Evolutionary conservation across 495 filamentous ascomycete species (phyloP).

Genomic region (Pseudotulostoma volvatum): DNA sequence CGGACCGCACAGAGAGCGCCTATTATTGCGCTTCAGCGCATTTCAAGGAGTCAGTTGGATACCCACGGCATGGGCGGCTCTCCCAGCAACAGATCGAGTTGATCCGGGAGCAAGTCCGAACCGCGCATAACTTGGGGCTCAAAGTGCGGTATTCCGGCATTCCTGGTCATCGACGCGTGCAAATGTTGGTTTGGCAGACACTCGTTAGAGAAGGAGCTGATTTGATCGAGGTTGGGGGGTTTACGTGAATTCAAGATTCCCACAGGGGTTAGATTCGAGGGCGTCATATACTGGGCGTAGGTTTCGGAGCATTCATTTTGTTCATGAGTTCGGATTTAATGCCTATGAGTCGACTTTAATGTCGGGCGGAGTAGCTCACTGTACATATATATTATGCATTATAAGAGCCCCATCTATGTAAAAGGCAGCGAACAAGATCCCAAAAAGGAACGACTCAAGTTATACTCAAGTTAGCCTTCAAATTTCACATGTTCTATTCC

Average conservation of each 20-base stretch:
- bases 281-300: too few species aligned
- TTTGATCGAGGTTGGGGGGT: conserved; percentile 11
- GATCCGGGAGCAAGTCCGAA: conserved; percentile 42
- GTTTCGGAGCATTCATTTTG: too few species aligned
- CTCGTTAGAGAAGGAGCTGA: conserved; percentile 51
- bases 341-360: too few species aligned
- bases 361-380: too few species aligned
- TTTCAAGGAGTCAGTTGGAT: conserved; percentile 22
- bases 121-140: conserved; percentile 46
- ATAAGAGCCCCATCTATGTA: too few species aligned
- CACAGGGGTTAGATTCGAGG: too few species aligned
- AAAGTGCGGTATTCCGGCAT: conserved; percentile 59
- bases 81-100: conserved; percentile 34
- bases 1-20: conserved; percentile 1
- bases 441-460: too few species aligned
- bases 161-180: conserved; percentile 45
- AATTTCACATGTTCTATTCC: too few species aligned
- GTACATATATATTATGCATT: too few species aligned
- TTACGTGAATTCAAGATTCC: neutral
- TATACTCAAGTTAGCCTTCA: too few species aligned
- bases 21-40: conserved; percentile 28
- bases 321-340: too few species aligned
- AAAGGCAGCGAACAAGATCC: too few species aligned
- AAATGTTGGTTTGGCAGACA: conserved; percentile 53
- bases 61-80: conserved; percentile 15